Percentiles rank a stretch among this genome's conserved stretches.
Evolutionary conservation across 2,329 filamentous ascomycete genomes (phyloP).

Genomic region (Boeremia lycopersici): DNA sequence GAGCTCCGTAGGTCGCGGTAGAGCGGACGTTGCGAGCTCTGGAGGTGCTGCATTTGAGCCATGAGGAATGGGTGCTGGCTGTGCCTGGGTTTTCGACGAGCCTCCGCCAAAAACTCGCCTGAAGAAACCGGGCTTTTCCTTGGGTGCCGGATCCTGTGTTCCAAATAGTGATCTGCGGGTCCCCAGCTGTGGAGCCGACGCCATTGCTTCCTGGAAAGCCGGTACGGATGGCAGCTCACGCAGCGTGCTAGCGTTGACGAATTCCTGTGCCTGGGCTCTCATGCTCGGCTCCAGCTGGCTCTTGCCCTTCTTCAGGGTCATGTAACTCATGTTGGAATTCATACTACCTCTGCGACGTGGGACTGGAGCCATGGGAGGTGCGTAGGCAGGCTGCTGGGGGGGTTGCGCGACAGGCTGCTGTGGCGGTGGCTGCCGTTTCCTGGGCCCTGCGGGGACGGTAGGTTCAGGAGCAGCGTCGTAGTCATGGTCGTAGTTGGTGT

Average conservation of each 20-base stretch:
- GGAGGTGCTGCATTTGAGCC: constrained; percentile 17
- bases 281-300: constrained; percentile 50
- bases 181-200: constrained; percentile 60
- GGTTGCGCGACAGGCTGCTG: constrained; percentile 49
- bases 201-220: constrained; percentile 55
- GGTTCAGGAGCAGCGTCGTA: constrained; percentile 87
- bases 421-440: constrained; percentile 55
- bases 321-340: constrained; percentile 60
- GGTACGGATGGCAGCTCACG: constrained; percentile 52
- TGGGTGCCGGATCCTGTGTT: constrained; percentile 46
- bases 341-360: constrained; percentile 64
- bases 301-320: constrained; percentile 51
- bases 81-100: constrained; percentile 62
- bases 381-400: constrained; percentile 47
- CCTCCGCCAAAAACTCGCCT: constrained; percentile 78
- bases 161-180: constrained; percentile 55
- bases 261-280: constrained; percentile 55
- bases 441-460: constrained; percentile 79
- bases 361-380: constrained; percentile 49
- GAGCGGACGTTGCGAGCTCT: constrained; percentile 24
- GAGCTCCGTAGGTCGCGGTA: constrained; percentile 33
- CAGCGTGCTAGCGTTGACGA: constrained; percentile 55
- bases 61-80: constrained; percentile 36
- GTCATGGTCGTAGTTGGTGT: constrained; percentile 59
- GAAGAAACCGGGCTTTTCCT: constrained; percentile 86